phyloP scores from a whole-genome alignment of 2,329 filamentous ascomycete genomes.

The Westerdykella sp. region DNA sequence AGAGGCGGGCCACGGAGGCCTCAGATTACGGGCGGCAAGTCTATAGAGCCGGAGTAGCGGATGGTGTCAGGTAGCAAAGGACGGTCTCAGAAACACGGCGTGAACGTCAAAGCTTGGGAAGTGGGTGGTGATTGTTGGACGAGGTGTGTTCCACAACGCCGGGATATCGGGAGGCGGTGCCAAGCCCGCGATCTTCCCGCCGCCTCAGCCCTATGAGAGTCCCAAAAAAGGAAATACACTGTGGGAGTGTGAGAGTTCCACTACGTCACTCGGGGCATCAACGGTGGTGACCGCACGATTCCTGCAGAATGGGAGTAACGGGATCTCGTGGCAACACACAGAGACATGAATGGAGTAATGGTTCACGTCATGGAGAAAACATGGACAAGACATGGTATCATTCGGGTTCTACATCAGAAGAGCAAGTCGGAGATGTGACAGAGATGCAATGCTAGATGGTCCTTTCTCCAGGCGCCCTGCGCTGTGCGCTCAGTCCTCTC shows the following conservation, averaged over 20 bases:
- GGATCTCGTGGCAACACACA: neutral
- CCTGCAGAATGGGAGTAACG: no score
- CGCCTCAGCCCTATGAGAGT: constrained; percentile 27
- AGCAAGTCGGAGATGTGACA: constrained; percentile 6
- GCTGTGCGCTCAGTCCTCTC: constrained; percentile 14
- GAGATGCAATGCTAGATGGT: constrained; percentile 6
- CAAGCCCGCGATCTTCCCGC: constrained; percentile 19
- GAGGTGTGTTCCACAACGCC: neutral
- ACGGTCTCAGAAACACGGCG: neutral
- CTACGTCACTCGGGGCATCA: constrained; percentile 2
- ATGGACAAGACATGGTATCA: constrained; percentile 15
- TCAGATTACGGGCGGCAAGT: neutral
- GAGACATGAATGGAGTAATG: no score
- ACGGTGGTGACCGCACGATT: no score
- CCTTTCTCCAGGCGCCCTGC: constrained; percentile 13
- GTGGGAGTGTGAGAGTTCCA: neutral
- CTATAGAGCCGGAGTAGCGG: neutral
- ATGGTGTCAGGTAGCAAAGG: neutral
- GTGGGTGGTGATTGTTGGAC: neutral
- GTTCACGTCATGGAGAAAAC: no score
- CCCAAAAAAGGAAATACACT: no score
- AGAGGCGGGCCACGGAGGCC: neutral
- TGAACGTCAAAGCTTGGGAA: neutral
- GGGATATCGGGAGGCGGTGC: constrained; percentile 5
- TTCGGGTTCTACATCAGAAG: constrained; percentile 22